Conservation (phyloP, 2,329 filamentous ascomycete species). For the Elsinoe batatas region DNA sequence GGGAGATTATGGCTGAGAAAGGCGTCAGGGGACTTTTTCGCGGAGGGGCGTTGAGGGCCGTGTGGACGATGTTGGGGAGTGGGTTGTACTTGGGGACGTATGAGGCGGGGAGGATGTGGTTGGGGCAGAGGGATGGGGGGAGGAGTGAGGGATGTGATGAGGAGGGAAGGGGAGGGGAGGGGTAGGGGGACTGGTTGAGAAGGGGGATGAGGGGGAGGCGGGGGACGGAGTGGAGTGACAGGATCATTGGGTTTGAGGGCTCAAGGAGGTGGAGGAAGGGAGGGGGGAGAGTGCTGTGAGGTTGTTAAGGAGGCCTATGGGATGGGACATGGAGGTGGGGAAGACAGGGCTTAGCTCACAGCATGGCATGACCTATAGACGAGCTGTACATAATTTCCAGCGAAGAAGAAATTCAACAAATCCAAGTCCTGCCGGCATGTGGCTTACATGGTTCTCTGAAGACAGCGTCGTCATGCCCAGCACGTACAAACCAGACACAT, state of each 20-base stretch:
- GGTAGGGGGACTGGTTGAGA: not conserved
- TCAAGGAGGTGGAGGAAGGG: not conserved
- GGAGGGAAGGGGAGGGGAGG: constrained; percentile 10
- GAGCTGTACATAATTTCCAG: too few relatives aligned
- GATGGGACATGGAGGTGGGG: too few relatives aligned
- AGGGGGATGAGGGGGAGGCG: too few relatives aligned
- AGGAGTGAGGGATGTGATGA: constrained; percentile 34
- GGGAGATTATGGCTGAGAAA: constrained; percentile 54
- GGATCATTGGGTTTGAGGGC: not conserved
- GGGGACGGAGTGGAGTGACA: not conserved
- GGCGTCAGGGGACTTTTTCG: constrained; percentile 68
- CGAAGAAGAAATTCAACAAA: too few relatives aligned
- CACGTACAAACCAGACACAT: constrained; percentile 10
- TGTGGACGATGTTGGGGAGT: constrained; percentile 74
- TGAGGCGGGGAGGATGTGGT: constrained; percentile 58
- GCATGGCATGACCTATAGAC: too few relatives aligned
- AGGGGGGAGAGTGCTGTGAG: too few relatives aligned
- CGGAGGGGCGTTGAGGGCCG: constrained; percentile 60
- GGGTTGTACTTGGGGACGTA: constrained; percentile 81
- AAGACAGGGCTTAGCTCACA: too few relatives aligned
- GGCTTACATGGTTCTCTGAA: not conserved
- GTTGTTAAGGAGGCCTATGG: too few relatives aligned
- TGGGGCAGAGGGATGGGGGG: constrained; percentile 36
- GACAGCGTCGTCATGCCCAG: constrained; percentile 17
- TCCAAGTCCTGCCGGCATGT: too few relatives aligned